phyloP scores from a whole-genome alignment of 345 rosid species.

The Pistacia atlantica region DNA sequence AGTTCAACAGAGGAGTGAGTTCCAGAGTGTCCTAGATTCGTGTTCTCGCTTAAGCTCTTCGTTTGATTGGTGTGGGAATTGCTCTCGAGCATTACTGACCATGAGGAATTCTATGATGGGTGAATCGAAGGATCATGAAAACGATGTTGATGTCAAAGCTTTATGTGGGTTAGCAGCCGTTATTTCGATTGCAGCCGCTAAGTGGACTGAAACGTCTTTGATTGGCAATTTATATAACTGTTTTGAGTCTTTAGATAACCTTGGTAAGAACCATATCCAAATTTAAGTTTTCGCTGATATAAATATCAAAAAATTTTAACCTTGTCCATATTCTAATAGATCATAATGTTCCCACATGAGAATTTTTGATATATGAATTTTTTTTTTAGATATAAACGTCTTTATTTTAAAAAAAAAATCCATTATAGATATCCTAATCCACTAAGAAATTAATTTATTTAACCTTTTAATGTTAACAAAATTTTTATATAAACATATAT shows the following conservation, averaged over 20 bases:
- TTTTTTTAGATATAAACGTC: no score
- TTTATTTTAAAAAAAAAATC: no score
- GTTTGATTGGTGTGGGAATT: constrained; percentile 30
- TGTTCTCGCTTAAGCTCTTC: constrained; percentile 42
- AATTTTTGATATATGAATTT: no score
- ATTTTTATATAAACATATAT: no score
- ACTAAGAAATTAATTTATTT: no score
- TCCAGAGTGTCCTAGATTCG: constrained; percentile 1
- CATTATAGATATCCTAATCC: no score
- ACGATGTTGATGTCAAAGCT: constrained; percentile 21
- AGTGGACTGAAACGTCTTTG: constrained; percentile 10
- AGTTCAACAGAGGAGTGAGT: constrained; percentile 14
- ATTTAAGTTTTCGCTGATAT: no score
- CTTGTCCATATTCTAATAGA: no score
- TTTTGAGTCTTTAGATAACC: constrained; percentile 36
- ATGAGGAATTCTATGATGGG: constrained; percentile 11
- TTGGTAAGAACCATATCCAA: constrained; percentile 31
- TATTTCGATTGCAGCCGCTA: constrained; percentile 42
- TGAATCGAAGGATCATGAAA: neutral
- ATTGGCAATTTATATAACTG: constrained; percentile 47
- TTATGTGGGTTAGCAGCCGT: constrained; percentile 41
- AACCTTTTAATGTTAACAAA: no score
- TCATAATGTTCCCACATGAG: no score
- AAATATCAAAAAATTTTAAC: no score
- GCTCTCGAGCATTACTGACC: constrained; percentile 24